phyloP scores from a whole-genome alignment of 2,329 filamentous ascomycete genomes.

The Tolypocladium amazonense region DNA sequence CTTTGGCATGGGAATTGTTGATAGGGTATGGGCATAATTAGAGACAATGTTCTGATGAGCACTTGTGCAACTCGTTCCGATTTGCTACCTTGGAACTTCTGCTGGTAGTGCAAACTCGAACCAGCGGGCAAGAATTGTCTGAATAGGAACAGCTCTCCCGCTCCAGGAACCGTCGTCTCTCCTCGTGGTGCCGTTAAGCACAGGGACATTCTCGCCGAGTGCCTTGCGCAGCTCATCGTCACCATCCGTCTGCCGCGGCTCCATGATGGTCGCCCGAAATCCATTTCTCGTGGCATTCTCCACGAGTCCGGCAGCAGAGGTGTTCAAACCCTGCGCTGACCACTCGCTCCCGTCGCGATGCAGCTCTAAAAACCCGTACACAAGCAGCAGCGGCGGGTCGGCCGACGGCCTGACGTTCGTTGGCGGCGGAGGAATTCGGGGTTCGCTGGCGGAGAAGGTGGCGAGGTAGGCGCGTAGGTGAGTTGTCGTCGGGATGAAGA shows the following conservation, averaged over 20 bases:
- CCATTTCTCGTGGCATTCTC: conserved; percentile 42
- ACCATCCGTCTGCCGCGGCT: conserved; percentile 25
- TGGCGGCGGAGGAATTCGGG: conserved; percentile 25
- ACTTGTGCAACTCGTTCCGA: too few relatives aligned
- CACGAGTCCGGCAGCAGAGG: conserved; percentile 50
- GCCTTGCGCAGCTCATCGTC: conserved; percentile 24
- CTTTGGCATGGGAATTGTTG: not conserved
- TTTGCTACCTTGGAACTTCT: not conserved
- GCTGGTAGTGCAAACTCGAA: conserved; percentile 28
- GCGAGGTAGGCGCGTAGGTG: conserved; percentile 69
- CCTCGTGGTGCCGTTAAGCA: conserved; percentile 47
- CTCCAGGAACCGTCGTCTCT: conserved; percentile 44
- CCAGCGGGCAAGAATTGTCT: conserved; percentile 53
- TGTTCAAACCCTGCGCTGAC: conserved; percentile 62
- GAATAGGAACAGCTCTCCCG: conserved; percentile 47
- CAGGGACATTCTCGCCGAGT: conserved; percentile 43
- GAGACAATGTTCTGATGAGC: not conserved
- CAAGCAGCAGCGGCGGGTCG: conserved; percentile 36
- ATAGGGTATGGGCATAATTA: not conserved
- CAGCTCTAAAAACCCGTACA: conserved; percentile 55
- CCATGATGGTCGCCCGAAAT: conserved; percentile 35
- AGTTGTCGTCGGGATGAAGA: conserved; percentile 66
- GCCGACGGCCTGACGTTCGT: not conserved
- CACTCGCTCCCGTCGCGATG: conserved; percentile 62
- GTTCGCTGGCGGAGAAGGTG: conserved; percentile 32